Evolutionary conservation across 495 filamentous ascomycete species (phyloP).

Genomic region (Hypoxylon subgilvum): DNA sequence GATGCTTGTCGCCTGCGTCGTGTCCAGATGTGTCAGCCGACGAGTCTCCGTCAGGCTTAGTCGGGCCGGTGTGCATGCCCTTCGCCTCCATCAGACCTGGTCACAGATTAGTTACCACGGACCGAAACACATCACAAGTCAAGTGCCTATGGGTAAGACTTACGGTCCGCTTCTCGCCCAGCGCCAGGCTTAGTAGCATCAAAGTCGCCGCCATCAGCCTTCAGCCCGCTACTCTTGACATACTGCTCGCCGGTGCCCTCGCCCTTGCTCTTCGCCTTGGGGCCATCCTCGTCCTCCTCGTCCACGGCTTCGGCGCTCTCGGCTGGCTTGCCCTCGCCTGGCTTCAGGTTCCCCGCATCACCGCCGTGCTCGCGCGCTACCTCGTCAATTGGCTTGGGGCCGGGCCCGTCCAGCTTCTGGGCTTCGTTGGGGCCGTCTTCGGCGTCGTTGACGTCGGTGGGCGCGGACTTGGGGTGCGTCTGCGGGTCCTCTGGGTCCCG

Average conservation of each 20-base stretch:
- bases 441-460: slow-evolving; percentile 41
- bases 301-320: slow-evolving; percentile 2
- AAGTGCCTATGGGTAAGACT: no score
- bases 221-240: slow-evolving; percentile 58
- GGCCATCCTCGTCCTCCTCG: slow-evolving; percentile 37
- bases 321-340: not conserved
- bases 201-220: slow-evolving; percentile 63
- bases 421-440: slow-evolving; percentile 37
- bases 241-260: slow-evolving; percentile 61
- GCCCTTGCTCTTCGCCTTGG: slow-evolving; percentile 46
- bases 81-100: slow-evolving; percentile 53
- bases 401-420: slow-evolving; percentile 50
- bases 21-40: slow-evolving; percentile 41
- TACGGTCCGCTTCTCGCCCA: slow-evolving; percentile 69
- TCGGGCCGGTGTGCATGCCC: slow-evolving; percentile 39
- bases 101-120: not conserved
- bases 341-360: slow-evolving; percentile 41
- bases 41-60: slow-evolving; percentile 31
- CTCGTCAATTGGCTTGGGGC: slow-evolving; percentile 48
- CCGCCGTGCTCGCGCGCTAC: slow-evolving; percentile 53
- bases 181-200: slow-evolving; percentile 67
- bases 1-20: slow-evolving; percentile 3
- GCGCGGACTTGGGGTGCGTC: slow-evolving; percentile 38
- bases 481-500: slow-evolving; percentile 43
- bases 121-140: no score